A percentile compares a stretch with the other conserved stretches of the same genome.
These are phyloP conservation scores for Pyrenophora graminea DNA, from an alignment of 2,329 filamentous ascomycete species.

Conservation along the genomic window DNA sequence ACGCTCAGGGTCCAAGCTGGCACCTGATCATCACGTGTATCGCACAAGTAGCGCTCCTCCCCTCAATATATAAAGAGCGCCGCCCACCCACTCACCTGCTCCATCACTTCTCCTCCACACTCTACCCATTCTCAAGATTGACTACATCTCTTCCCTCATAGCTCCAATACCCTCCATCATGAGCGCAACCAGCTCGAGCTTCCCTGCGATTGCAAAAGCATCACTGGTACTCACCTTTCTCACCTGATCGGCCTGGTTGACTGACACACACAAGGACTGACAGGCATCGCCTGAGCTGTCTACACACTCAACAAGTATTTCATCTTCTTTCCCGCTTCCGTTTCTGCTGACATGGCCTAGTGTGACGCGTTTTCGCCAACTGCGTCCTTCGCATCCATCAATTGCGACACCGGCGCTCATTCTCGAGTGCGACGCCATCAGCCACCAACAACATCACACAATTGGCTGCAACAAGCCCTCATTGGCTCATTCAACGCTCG, in stretches of 20 bases:
- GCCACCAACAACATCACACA: not conserved
- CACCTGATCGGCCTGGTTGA: not conserved
- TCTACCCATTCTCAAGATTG: not conserved
- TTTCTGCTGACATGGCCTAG: not conserved
- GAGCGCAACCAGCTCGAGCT: not conserved
- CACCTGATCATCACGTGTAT: not conserved
- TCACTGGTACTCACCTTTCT: not conserved
- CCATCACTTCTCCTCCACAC: constrained; percentile 2
- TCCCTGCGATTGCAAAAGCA: not conserved
- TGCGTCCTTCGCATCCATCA: not conserved
- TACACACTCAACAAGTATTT: constrained; percentile 1
- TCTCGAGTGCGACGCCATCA: not conserved
- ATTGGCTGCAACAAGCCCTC: not conserved
- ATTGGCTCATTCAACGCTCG: too few relatives aligned
- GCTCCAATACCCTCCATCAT: not conserved
- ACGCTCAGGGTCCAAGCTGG: not conserved
- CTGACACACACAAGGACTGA: not conserved
- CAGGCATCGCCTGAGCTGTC: not conserved
- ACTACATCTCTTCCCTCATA: not conserved
- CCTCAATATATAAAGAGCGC: constrained; percentile 8
- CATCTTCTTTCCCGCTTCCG: not conserved
- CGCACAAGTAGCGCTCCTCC: not conserved
- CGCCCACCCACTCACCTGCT: not conserved
- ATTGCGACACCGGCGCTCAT: not conserved
- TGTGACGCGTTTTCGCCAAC: not conserved